Percentiles rank a stretch among this genome's conserved stretches.
phyloP scores from a whole-genome alignment of 1,284 basidiomycete genomes.

The Puccinia hordei region DNA sequence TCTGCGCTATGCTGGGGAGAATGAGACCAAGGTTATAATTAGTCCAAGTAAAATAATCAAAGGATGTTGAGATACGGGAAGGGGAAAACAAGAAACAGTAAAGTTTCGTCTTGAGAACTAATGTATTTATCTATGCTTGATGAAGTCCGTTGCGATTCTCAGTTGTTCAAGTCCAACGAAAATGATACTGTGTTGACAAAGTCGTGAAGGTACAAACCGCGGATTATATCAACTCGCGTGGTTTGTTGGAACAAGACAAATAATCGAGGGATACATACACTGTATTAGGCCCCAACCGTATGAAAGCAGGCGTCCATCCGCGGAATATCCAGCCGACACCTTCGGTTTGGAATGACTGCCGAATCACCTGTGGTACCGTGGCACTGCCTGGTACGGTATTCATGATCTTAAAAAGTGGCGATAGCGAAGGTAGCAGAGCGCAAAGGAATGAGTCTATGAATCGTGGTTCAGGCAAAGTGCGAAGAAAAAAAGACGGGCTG shows the following conservation, averaged over 20 bases:
- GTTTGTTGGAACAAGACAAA: not conserved
- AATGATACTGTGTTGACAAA: slow-evolving; percentile 16
- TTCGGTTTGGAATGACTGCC: slow-evolving; percentile 72
- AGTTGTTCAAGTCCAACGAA: slow-evolving; percentile 50
- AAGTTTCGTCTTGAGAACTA: not conserved
- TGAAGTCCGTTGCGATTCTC: slow-evolving; percentile 34
- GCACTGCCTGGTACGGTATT: slow-evolving; percentile 56
- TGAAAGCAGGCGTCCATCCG: slow-evolving; percentile 62
- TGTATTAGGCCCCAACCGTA: slow-evolving; percentile 56
- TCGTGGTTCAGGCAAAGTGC: slow-evolving; percentile 66
- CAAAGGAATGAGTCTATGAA: slow-evolving; percentile 68
- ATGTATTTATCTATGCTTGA: slow-evolving; percentile 15
- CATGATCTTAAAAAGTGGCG: slow-evolving; percentile 60
- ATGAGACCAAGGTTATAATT: too few relatives aligned
- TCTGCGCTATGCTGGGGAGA: too few relatives aligned
- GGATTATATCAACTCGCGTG: not conserved
- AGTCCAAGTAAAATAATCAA: too few relatives aligned
- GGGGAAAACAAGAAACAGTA: not conserved
- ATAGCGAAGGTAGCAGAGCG: slow-evolving; percentile 69
- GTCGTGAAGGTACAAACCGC: not conserved
- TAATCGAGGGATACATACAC: slow-evolving; percentile 20
- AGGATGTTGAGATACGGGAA: not conserved
- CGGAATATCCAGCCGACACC: slow-evolving; percentile 90
- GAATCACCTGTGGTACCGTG: slow-evolving; percentile 74
- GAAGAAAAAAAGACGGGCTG: not conserved